A percentile compares a stretch with the other conserved stretches of the same genome.
phyloP scores from a whole-genome alignment of 768 basidiomycete species.

The Mycena olivaceomarginata region DNA sequence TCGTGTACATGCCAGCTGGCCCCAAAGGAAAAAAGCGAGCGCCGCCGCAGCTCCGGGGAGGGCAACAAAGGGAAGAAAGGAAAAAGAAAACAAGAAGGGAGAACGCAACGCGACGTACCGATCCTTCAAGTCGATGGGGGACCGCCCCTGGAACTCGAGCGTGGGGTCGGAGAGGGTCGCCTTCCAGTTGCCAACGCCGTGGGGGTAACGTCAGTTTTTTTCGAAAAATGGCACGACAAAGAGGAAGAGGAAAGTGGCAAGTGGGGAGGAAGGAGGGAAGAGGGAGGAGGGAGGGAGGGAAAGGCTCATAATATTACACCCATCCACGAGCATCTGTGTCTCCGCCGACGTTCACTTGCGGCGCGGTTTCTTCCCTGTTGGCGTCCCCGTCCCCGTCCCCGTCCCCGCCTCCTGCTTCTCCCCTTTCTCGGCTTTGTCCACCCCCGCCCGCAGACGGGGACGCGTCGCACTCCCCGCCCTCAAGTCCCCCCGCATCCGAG shows the following conservation, averaged over 20 bases:
- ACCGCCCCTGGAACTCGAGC: conserved; percentile 86
- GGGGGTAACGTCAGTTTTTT: conserved; percentile 46
- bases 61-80: neutral
- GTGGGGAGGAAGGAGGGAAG: conserved; percentile 1
- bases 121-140: conserved; percentile 96
- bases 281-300: neutral
- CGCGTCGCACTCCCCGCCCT: conserved; percentile 42
- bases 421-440: too few relatives aligned
- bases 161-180: conserved; percentile 89
- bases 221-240: too few relatives aligned
- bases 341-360: conserved; percentile 93
- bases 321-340: conserved; percentile 92
- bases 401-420: conserved; percentile 27
- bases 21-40: too few relatives aligned
- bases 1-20: too few relatives aligned
- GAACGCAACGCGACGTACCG: conserved; percentile 72
- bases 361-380: conserved; percentile 81
- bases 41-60: neutral
- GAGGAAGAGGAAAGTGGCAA: neutral
- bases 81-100: neutral
- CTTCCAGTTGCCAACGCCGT: conserved; percentile 96
- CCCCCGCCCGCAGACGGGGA: too few relatives aligned
- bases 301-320: conserved; percentile 85
- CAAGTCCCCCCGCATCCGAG: neutral
- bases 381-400: too few relatives aligned